Evolutionary conservation across 352 stramenopile species (phyloP), one percentile per base, ranked within the genome.

Genomic region (Globisporangium ultimum): DNA sequence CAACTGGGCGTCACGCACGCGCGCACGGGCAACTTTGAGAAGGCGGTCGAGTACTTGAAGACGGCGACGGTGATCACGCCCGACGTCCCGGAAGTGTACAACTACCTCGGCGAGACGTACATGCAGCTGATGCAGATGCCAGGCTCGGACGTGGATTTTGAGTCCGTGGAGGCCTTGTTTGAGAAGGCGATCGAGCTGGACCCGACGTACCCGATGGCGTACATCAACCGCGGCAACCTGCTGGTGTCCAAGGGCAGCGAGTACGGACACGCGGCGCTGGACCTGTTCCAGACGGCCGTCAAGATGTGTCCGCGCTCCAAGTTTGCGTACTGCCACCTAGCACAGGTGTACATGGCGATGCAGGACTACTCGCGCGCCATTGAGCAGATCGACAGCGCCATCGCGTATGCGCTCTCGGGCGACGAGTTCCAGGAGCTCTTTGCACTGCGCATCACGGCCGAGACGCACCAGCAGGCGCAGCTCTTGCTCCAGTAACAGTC

Each of bases 271-370:
- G 75, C 85, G 57, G 84, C 84, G 56, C 72, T 93, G 9, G 69
- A 66, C 24, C 64, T 93, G 46, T 93, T 93, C 55, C 78, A 93
- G 62, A 88, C 80, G 61, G 84, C 84, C 2, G 81, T 91, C 47
- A 69, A 80, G 55, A 88, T 82, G 74, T 90, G 81, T 17, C 84
- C 84, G 48, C 79, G 81, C 57, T 93, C 81, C 62, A 91, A 93
- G 74, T 89, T 91, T 40, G 84, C 84, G 21, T 87, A 90, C 71
- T 89, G 79, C 69, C 81, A 93, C 61, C 46, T 93, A 47, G 84
- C 84, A 40, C 84, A 93, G 63, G 79, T 93, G 56, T 91, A 91
- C 69, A 88, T 93, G 81, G 81, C 81, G 40, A 91, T 93, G 84
- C 81, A 91, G 63, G 81, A 90, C 55, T 91, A 91, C 62, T 64